Percentiles rank a stretch among this genome's conserved stretches.
phyloP scores from a whole-genome alignment of 345 rosid species.

The Corchorus capsularis region DNA sequence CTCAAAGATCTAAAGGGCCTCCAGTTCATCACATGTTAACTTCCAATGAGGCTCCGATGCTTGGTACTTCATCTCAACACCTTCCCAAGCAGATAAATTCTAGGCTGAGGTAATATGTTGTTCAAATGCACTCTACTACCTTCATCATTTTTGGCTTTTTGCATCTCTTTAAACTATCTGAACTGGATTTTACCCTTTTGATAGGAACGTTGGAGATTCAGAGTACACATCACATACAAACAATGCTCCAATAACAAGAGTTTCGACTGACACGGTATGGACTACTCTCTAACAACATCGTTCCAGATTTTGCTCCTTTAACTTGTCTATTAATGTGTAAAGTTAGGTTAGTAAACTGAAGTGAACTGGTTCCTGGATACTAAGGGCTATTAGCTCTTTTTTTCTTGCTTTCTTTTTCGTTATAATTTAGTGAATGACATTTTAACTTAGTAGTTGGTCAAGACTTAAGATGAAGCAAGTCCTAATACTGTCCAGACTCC shows the following conservation, averaged over 20 bases:
- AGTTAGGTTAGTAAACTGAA: constrained; percentile 1
- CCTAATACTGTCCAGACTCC: neutral
- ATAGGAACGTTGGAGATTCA: constrained; percentile 38
- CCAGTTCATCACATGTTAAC: constrained; percentile 20
- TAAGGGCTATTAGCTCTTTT: neutral
- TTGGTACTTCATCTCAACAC: constrained; percentile 28
- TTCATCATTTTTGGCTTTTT: constrained; percentile 1
- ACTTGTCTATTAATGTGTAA: neutral
- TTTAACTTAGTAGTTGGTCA: neutral
- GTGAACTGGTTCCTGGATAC: neutral
- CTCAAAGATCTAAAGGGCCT: constrained; percentile 45
- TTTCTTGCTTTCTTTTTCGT: neutral
- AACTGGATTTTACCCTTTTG: constrained; percentile 13
- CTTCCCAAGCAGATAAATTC: constrained; percentile 23
- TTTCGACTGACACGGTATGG: constrained; percentile 72
- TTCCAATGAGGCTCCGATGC: constrained; percentile 26
- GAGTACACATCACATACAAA: constrained; percentile 32
- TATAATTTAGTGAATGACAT: neutral
- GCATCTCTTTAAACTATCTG: constrained; percentile 2
- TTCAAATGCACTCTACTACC: neutral
- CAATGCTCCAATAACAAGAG: constrained; percentile 45
- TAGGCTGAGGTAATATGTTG: constrained; percentile 16
- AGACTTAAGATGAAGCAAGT: neutral
- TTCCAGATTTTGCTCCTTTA: neutral
- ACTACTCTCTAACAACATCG: neutral